phyloP scores from a whole-genome alignment of 1,284 basidiomycete genomes.

The Xerocomus cyaneibrunnescens region DNA sequence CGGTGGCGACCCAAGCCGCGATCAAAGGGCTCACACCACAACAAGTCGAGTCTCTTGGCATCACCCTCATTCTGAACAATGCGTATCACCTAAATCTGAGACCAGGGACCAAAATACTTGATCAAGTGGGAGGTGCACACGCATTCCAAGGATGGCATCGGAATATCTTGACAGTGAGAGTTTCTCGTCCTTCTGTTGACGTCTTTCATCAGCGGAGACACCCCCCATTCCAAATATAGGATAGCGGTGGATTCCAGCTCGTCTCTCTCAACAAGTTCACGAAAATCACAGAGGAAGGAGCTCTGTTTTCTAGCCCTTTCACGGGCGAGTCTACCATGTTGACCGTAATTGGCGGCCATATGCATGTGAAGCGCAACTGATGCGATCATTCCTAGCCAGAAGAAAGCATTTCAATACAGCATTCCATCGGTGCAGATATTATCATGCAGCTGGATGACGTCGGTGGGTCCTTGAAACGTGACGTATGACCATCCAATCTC shows the following conservation, averaged over 20 bases:
- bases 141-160: slow-evolving; percentile 81
- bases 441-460: slow-evolving; percentile 92
- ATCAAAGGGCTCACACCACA: slow-evolving; percentile 85
- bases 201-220: not conserved
- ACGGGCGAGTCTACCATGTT: slow-evolving; percentile 81
- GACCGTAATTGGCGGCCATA: slow-evolving; percentile 53
- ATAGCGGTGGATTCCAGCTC: slow-evolving; percentile 85
- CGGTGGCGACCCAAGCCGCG: slow-evolving; percentile 84
- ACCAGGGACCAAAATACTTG: slow-evolving; percentile 70
- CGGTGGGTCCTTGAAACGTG: slow-evolving; percentile 46
- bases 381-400: slow-evolving; percentile 59
- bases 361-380: slow-evolving; percentile 11
- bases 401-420: slow-evolving; percentile 83
- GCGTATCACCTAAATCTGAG: slow-evolving; percentile 83
- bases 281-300: slow-evolving; percentile 82
- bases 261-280: slow-evolving; percentile 84
- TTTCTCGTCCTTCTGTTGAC: slow-evolving; percentile 10
- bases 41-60: slow-evolving; percentile 76
- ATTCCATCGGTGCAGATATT: slow-evolving; percentile 84
- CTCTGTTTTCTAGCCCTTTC: slow-evolving; percentile 79
- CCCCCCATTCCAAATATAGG: slow-evolving; percentile 43
- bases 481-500: not conserved
- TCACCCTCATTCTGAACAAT: slow-evolving; percentile 81
- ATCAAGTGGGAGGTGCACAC: slow-evolving; percentile 76
- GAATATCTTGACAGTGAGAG: slow-evolving; percentile 74